Percentiles rank a stretch among this genome's conserved stretches.
Conservation (phyloP, 2,329 filamentous ascomycete species). For the Nigrospora oryzae region DNA sequence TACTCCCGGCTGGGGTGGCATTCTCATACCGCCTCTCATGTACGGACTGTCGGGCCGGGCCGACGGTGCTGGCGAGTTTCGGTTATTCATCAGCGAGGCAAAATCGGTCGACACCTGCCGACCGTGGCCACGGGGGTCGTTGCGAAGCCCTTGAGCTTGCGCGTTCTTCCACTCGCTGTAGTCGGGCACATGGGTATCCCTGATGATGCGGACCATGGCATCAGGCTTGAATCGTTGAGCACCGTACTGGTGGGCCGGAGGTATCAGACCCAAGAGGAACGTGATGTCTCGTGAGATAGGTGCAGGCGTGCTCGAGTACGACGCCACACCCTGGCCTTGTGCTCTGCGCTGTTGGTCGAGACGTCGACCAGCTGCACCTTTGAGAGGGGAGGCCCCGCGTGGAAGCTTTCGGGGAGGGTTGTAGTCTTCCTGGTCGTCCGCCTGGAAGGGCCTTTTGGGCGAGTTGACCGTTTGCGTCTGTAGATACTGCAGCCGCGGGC, state of each 20-base stretch:
- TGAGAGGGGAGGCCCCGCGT: conserved; percentile 86
- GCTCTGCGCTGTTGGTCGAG: conserved; percentile 65
- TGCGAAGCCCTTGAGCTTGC: conserved; percentile 16
- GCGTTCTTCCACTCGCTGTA: conserved; percentile 44
- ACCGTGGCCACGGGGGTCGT: conserved; percentile 23
- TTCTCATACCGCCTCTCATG: conserved; percentile 22
- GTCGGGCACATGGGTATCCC: conserved; percentile 58
- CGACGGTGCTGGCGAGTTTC: conserved; percentile 16
- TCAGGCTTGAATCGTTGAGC: conserved; percentile 61
- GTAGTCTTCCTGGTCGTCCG: conserved; percentile 65
- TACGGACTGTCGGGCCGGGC: conserved; percentile 40
- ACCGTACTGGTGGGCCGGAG: conserved; percentile 63
- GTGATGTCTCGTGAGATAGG: conserved; percentile 65
- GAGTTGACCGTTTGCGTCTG: conserved; percentile 39
- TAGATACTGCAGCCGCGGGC: conserved; percentile 39
- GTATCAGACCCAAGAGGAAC: conserved; percentile 64
- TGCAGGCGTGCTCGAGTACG: conserved; percentile 34
- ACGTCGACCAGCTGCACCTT: conserved; percentile 78
- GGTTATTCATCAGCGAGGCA: conserved; percentile 5
- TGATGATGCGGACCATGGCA: conserved; percentile 65
- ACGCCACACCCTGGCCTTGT: conserved; percentile 35
- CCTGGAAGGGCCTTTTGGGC: conserved; percentile 52
- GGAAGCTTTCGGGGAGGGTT: conserved; percentile 78
- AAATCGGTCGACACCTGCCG: conserved; percentile 14
- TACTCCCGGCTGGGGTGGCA: conserved; percentile 27